Evolutionary conservation across 1,284 basidiomycete genomes (phyloP), one percentile per base, ranked within the genome.

Genomic region (Ceratobasidium sp.): DNA sequence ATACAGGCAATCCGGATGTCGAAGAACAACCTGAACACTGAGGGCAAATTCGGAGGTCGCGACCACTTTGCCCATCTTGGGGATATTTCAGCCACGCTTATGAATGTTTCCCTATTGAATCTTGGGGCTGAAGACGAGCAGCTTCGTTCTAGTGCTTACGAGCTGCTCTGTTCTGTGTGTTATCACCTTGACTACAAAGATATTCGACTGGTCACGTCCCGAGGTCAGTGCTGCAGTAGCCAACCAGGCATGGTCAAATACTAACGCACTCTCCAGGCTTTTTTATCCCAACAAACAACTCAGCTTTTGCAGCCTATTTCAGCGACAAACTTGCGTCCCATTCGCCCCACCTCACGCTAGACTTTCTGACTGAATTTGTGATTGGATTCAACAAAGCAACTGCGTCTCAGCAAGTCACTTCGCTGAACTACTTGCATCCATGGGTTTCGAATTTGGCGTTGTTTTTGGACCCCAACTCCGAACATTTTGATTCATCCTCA

Each of bases 361-460:
- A 96, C 80, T 94, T 96, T 82, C 84, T 96, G 71, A 88, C 89
- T 23, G 94, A 96, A 81, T 91, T 95, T 61, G 88, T 88, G 32
- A 84, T 87, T 3, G 81, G 82, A 1, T 83, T 92, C 80, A 86
- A 88, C 72, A 88, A 88, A 3, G 50, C 58, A 61, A 72, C 21
- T 66, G 73, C 76, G n/a, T 81, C 86, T 1, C 89, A 89, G 72
- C 88, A 90, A 69, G 87, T 92, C 32, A 87, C 87, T 67, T 94
- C 90, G 77, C 80, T 95, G 21, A 88, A 91, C 74, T 95, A 95
- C 78, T 86, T 96, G 83, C 87, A 86, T 54, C 93, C 95, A 1
- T 97, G 95, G 95, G 85, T 96, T 57, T 89, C 86, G 79, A 95
- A 96, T 78, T 83, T 97, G 1, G 84, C 87, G 1, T 79, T 83